Evolutionary conservation across 768 basidiomycete genomes (phyloP), one percentile per base, ranked within the genome.

Genomic region (Ephemerocybe angulata): DNA sequence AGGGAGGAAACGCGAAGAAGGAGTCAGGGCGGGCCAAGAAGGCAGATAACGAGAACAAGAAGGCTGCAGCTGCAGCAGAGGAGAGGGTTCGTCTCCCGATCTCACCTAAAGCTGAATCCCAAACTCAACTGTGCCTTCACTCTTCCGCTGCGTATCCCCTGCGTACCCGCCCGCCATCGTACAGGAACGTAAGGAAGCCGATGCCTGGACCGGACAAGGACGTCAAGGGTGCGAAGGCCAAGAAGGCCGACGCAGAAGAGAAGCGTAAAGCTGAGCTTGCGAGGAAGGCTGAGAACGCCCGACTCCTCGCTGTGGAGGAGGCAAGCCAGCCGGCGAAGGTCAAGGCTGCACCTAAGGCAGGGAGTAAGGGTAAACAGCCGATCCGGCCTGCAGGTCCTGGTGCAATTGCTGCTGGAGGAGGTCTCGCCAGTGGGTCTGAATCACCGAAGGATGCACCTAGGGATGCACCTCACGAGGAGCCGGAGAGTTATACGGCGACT

Each of bases 1-100:
- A 91, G 70, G 89, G 86, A 58, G 84, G 80, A 62, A 96, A 93
- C 76, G 77, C 90, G 54, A 97, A 96, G 85, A 96, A 96, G 69
- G 94, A 96, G 70, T 72, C 83, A 40, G 93, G 94, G 3, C 72
- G 89, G 52, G 88, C 93, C 1, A 94, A 92, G 73, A 97, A 97
- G 69, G 90, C 90, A 24, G 90, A 94, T 65, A 94, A 93, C 66
- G 90, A 92, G 66, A 76, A 81, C 8, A 91, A 87, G 77, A 94
- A 93, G 70, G 79, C 82, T 58, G 82, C 79, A 5, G 77, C 75
- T 3, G 84, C 77, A 0, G 77, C 75, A 11, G 77, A 76, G 7
- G 88, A 84, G 12, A 85, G 80, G 73, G 90, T 85, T 48, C 46
- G 67, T 63, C 56, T 43, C 4, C 29, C 30, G 47, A 54, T 35